Conservation (phyloP, 2,329 filamentous ascomycete species). For the Cladophialophora exuberans region DNA sequence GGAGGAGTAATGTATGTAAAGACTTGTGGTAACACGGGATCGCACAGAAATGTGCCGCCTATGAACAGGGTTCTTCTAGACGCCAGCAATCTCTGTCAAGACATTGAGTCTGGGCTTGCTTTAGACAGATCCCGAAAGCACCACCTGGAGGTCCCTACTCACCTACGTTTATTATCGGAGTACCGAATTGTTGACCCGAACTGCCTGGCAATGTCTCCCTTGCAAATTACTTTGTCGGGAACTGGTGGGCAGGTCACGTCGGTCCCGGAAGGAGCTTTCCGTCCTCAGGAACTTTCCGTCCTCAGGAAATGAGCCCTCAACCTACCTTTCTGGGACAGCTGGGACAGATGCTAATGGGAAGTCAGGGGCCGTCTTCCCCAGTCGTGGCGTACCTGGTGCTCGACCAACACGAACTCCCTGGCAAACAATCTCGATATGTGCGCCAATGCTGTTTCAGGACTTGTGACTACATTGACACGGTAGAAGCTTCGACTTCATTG, state of each 20-base stretch:
- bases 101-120: neutral
- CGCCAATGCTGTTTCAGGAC: too few species aligned
- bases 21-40: neutral
- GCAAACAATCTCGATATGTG: too few species aligned
- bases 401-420: too few species aligned
- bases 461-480: too few species aligned
- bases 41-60: neutral
- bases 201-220: neutral
- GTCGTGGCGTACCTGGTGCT: too few species aligned
- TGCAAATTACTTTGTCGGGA: neutral
- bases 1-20: neutral
- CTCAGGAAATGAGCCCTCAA: too few species aligned
- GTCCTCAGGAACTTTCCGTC: neutral
- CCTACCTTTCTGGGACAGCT: too few species aligned
- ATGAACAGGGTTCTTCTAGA: neutral
- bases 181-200: neutral
- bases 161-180: neutral
- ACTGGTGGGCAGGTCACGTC: neutral
- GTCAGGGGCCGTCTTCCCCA: too few species aligned
- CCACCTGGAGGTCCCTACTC: neutral
- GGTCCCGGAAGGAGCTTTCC: neutral
- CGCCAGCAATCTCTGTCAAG: neutral
- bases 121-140: neutral
- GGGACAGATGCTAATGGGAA: too few species aligned
- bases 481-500: too few species aligned